Evolutionary conservation across 129 eudicot genomes (phyloP), one percentile per base, ranked within the genome.

Genomic region (sunflower (Helianthus annuus)): DNA sequence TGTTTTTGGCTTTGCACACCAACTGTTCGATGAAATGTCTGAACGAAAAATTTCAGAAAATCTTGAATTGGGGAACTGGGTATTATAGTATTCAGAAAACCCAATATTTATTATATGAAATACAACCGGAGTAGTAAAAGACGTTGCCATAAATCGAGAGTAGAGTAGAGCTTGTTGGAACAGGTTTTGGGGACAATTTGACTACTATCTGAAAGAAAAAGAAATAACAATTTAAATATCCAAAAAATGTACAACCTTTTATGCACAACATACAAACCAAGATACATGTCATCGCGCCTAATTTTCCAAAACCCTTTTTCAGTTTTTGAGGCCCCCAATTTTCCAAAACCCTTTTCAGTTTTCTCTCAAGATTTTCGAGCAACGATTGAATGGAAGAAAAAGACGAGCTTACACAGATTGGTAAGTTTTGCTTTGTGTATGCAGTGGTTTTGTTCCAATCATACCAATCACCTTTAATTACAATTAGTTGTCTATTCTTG

Each of bases 1-100:
- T 40, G 32, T 13, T 60, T 73, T 39, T 34, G 53, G 76, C 12
- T 69, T 64, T 10, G 85, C 76, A 48, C 64, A 10, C 76, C 78
- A 58, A 39, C 48, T 83, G 80, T 81, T 85, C 60, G 80, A 10
- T 45, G 71, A 44, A 48, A 70, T 76, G 59, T 66, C 91, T 75
- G 45, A 72, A 76, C 82, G 24, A 63, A 61, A 39, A 69, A 4
- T 62, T 22, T 79, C 74, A 58, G 52, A 70, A 66, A 62, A 54
- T 49, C 62, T 76, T 49, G 87, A 77, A 55, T 45, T 42, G 48
- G 53, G 71, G n/a, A 51, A 46, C 11, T 53, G 70, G 7, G 68
- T 48, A 69, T 57, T 45, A n/a, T 46, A 72, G 65, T 24, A 59
- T 44, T 68, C 58, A 48, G 69, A 72, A 2, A 52, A 16, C 48